Conservation (phyloP, 2,329 filamentous ascomycete species). For the Tolypocladium ophioglossoides region DNA sequence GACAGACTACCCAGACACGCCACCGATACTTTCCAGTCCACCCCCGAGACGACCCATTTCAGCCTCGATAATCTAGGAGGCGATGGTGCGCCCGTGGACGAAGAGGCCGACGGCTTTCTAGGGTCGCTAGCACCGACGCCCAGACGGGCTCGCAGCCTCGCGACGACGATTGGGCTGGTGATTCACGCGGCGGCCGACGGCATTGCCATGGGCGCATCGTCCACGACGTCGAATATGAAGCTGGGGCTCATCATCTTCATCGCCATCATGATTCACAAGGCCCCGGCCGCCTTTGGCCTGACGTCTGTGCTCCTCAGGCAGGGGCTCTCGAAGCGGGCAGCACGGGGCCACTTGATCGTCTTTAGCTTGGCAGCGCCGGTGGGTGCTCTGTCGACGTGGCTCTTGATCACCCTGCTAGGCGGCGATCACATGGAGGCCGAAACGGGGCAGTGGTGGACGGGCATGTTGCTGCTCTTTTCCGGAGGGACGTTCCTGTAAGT, state of each 20-base stretch:
- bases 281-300: conserved; percentile 86
- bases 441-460: conserved; percentile 74
- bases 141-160: conserved; percentile 52
- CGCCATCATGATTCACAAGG: conserved; percentile 96
- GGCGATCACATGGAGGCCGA: conserved; percentile 48
- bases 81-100: conserved; percentile 37
- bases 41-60: conserved; percentile 69
- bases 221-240: conserved; percentile 59
- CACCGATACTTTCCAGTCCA: conserved; percentile 50
- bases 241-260: conserved; percentile 88
- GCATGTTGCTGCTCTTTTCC: conserved; percentile 87
- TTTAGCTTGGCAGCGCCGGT: conserved; percentile 87
- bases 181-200: conserved; percentile 94
- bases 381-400: conserved; percentile 75
- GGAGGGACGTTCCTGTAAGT: conserved; percentile 89
- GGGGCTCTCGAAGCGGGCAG: conserved; percentile 76
- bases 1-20: conserved; percentile 73
- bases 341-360: conserved; percentile 73
- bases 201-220: conserved; percentile 89
- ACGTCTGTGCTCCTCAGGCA: conserved; percentile 86
- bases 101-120: conserved; percentile 48
- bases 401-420: conserved; percentile 64
- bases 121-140: conserved; percentile 46
- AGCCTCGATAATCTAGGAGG: conserved; percentile 71
- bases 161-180: conserved; percentile 88